Evolutionary conservation across 176 grass and related monocot species (phyloP), one percentile per base, ranked within the genome.

Genomic region (Oryza brachyantha): DNA sequence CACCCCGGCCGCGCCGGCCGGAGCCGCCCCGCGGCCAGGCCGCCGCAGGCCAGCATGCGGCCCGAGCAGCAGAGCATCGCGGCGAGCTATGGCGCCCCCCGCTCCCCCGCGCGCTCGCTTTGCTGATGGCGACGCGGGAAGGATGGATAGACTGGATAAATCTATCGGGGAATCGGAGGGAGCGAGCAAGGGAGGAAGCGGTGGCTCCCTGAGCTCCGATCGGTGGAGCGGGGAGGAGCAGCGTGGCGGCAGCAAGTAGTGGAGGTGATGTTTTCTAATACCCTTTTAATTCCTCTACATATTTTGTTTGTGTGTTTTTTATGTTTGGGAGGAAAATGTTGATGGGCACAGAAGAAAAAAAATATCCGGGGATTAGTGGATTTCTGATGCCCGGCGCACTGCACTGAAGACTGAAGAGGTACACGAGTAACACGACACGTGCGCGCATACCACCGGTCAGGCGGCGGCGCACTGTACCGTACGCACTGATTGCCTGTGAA

Each of bases 61-160:
- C 90, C 88, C 64, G 92, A 89, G 72, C 90, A 89, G 72, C 90
- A 93, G 65, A 95, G 90, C 96, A 99, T 99, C 77, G 73, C 84
- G 36, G 45, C 45, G 2, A 13, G 46, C 46, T 3, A 12, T 13
- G n/a, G n/a, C n/a, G n/a, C n/a, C n/a, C n/a, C n/a, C n/a, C n/a
- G n/a, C n/a, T n/a, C n/a, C n/a, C n/a, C n/a, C n/a, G n/a, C 46
- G 46, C 16, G 46, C 13, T 16, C 16, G 42, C 43, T 25, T 58
- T 10, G 21, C 29, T 29, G 89, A 77, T 62, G 64, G 63, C 25
- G 81, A 74, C 42, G 79, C 69, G 72, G 0, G 70, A 43, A 11
- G 37, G 66, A 68, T 35, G 66, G 52, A 60, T 50, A 78, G 77
- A 78, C 31, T 81, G n/a, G n/a, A 37, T 17, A 28, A 83, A 58